Conservation (phyloP, 2,329 filamentous ascomycete genomes). For the Lecanicillium sp. region DNA sequence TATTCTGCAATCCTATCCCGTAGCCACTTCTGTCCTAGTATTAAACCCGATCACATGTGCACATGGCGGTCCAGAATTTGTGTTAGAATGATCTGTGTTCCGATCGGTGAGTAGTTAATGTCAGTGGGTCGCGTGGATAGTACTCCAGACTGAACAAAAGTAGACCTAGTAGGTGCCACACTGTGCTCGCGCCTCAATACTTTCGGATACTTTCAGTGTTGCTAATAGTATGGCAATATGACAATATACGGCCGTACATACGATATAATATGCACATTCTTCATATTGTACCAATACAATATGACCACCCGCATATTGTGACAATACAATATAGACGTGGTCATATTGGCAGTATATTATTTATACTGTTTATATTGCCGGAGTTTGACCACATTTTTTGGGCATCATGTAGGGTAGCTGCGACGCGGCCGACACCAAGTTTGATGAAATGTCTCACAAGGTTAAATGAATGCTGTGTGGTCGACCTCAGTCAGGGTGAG, state of each 20-base stretch:
- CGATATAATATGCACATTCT: slow-evolving; percentile 3
- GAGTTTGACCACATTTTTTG: background rate
- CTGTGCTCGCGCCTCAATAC: no score
- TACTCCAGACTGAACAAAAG: no score
- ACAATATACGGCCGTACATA: slow-evolving; percentile 13
- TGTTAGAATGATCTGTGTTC: no score
- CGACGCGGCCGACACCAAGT: background rate
- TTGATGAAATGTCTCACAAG: background rate
- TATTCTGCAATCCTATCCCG: no score
- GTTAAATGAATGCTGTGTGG: background rate
- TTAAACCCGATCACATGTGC: no score
- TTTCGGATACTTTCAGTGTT: slow-evolving; percentile 13
- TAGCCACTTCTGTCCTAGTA: no score
- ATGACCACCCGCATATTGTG: slow-evolving; percentile 3
- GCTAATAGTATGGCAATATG: slow-evolving; percentile 12
- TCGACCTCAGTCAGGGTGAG: background rate
- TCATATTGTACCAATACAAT: slow-evolving; percentile 11
- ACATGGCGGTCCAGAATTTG: no score
- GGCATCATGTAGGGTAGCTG: background rate
- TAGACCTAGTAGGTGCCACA: no score
- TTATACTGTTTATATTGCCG: background rate
- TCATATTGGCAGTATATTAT: slow-evolving; percentile 9
- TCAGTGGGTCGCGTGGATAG: no score
- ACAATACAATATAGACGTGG: background rate
- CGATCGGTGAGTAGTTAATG: no score